Percentiles rank a stretch among this genome's conserved stretches.
Conservation (phyloP, 2,329 filamentous ascomycete genomes). For the Didymella pomorum region DNA sequence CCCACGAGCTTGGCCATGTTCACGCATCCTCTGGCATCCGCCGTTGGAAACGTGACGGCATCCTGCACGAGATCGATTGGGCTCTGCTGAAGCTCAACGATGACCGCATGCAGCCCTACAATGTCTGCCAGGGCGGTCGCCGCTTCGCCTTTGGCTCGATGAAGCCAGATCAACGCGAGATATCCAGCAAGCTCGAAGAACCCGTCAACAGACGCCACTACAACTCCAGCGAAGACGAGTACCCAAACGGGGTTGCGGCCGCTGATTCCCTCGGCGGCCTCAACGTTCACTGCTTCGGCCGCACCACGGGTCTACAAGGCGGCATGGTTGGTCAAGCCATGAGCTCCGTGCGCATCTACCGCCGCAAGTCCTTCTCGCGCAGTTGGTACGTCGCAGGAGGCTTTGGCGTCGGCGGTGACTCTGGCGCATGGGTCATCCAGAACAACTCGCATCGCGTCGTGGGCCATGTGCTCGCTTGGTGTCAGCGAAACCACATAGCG, state of each 20-base stretch:
- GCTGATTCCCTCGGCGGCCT: slow-evolving; percentile 72
- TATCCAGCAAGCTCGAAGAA: slow-evolving; percentile 43
- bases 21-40: slow-evolving; percentile 91
- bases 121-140: slow-evolving; percentile 68
- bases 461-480: slow-evolving; percentile 91
- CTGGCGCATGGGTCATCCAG: slow-evolving; percentile 91
- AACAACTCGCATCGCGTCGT: slow-evolving; percentile 80
- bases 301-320: slow-evolving; percentile 82
- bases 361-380: slow-evolving; percentile 79
- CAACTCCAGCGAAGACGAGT: slow-evolving; percentile 49
- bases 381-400: slow-evolving; percentile 70
- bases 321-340: slow-evolving; percentile 81
- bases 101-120: slow-evolving; percentile 74
- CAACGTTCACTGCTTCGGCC: slow-evolving; percentile 85
- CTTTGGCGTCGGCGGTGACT: slow-evolving; percentile 82
- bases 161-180: slow-evolving; percentile 40
- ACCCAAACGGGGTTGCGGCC: slow-evolving; percentile 67
- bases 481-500: slow-evolving; percentile 77
- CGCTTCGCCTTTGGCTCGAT: slow-evolving; percentile 46
- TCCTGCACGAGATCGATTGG: slow-evolving; percentile 95
- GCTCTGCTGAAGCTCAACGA: slow-evolving; percentile 83
- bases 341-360: slow-evolving; percentile 86
- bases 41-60: slow-evolving; percentile 72
- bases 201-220: slow-evolving; percentile 48
- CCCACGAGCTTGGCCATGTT: slow-evolving; percentile 80